Conservation (phyloP, 371 early-diverging fungal species). For the Parasitella parasitica region DNA sequence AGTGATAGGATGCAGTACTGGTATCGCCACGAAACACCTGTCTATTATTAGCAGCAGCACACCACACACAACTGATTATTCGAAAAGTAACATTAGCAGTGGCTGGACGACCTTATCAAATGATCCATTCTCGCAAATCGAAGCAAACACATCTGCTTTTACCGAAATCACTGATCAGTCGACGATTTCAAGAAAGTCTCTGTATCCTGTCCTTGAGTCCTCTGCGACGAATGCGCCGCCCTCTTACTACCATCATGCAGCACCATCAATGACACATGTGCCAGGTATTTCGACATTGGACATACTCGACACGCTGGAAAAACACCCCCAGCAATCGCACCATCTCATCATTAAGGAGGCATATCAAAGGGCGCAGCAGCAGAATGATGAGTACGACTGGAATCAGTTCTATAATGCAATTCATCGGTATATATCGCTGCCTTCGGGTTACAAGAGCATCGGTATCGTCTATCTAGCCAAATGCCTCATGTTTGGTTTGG, state of each 20-base stretch:
- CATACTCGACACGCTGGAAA: not conserved
- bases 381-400: slow-evolving; percentile 21
- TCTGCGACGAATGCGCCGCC: not conserved
- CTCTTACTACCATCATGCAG: not conserved
- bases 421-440: not conserved
- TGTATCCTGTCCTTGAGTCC: slow-evolving; percentile 6
- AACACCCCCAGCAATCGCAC: not conserved
- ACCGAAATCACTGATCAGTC: slow-evolving; percentile 29
- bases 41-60: slow-evolving; percentile 4
- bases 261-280: not conserved
- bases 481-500: slow-evolving; percentile 22
- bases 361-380: slow-evolving; percentile 17
- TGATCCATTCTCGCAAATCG: slow-evolving; percentile 30
- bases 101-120: slow-evolving; percentile 23
- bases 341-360: slow-evolving; percentile 10
- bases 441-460: not conserved
- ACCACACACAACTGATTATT: not conserved
- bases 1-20: not conserved
- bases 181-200: slow-evolving; percentile 24
- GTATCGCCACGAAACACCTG: not conserved
- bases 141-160: slow-evolving; percentile 24
- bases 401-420: slow-evolving; percentile 19
- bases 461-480: slow-evolving; percentile 19
- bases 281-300: not conserved
- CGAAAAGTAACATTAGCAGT: slow-evolving; percentile 12